phyloP scores from a whole-genome alignment of 106 monocot genomes.

The Narthecium ossifragum region DNA sequence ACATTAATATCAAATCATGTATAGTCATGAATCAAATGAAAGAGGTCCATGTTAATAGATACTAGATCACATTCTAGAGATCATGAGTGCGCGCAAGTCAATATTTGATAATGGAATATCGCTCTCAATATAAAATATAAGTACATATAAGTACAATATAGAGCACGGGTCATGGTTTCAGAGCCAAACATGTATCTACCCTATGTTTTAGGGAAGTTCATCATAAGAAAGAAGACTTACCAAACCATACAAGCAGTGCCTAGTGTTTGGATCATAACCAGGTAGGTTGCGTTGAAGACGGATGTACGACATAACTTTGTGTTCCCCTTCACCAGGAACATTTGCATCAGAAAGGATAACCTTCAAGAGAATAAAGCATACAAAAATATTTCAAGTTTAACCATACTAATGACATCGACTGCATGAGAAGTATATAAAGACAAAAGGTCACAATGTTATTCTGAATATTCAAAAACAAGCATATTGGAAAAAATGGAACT shows the following conservation, averaged over 20 bases:
- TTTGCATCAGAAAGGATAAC: conserved; percentile 99
- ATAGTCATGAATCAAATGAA: too few relatives aligned
- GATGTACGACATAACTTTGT: conserved; percentile 97
- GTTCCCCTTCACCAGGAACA: conserved; percentile 99
- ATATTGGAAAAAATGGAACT: too few relatives aligned
- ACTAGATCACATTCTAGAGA: too few relatives aligned
- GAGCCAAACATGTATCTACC: too few relatives aligned
- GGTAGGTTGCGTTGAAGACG: conserved; percentile 86
- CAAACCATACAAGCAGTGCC: conserved; percentile 93
- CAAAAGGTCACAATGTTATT: neutral
- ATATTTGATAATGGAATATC: too few relatives aligned
- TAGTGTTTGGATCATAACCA: conserved; percentile 88
- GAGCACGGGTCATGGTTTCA: too few relatives aligned
- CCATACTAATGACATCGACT: neutral
- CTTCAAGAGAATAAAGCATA: conserved; percentile 44
- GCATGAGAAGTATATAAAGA: neutral
- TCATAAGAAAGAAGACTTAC: conserved; percentile 51
- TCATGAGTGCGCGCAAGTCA: too few relatives aligned
- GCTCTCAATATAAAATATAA: too few relatives aligned
- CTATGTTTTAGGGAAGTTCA: too few relatives aligned
- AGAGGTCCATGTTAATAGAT: too few relatives aligned
- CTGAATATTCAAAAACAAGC: neutral
- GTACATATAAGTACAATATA: too few relatives aligned
- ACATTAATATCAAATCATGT: too few relatives aligned
- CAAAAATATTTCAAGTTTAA: conserved; percentile 13